Evolutionary conservation across 306 rosid species (phyloP).

Genomic region (Cicer cuneatum): DNA sequence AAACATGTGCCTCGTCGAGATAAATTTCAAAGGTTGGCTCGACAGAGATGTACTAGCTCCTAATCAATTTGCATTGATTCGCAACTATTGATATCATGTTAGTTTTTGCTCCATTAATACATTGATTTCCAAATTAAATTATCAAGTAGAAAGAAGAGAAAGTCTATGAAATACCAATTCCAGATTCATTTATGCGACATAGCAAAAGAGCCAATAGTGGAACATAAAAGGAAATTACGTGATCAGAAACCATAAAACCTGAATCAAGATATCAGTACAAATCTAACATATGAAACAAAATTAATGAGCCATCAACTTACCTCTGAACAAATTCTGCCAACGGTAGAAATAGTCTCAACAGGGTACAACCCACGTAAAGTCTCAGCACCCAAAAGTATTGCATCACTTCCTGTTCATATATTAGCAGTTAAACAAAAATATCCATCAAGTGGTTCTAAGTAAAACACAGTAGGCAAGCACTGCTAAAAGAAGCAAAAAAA

Average conservation of each 20-base stretch:
- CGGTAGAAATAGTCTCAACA: conserved; percentile 90
- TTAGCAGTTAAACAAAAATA: conserved; percentile 39
- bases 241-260: conserved; percentile 34
- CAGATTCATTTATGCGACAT: conserved; percentile 12
- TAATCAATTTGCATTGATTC: no score
- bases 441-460: conserved; percentile 22
- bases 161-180: no score
- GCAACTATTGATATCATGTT: no score
- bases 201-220: conserved; percentile 9
- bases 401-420: conserved; percentile 83
- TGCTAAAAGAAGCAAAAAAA: conserved; percentile 25
- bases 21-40: no score
- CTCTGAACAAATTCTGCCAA: conserved; percentile 95
- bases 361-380: conserved; percentile 97
- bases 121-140: no score
- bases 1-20: no score
- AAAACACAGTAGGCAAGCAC: conserved; percentile 7
- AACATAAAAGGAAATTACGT: conserved; percentile 8
- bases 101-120: no score
- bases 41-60: no score
- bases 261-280: conserved; percentile 32
- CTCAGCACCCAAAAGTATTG: conserved; percentile 98
- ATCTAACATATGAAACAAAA: conserved; percentile 15
- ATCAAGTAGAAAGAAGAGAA: no score
- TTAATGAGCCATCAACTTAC: conserved; percentile 46